These are phyloP conservation scores for Pleurotus djamor DNA, from an alignment of 768 basidiomycete species.

Conservation along the genomic window DNA sequence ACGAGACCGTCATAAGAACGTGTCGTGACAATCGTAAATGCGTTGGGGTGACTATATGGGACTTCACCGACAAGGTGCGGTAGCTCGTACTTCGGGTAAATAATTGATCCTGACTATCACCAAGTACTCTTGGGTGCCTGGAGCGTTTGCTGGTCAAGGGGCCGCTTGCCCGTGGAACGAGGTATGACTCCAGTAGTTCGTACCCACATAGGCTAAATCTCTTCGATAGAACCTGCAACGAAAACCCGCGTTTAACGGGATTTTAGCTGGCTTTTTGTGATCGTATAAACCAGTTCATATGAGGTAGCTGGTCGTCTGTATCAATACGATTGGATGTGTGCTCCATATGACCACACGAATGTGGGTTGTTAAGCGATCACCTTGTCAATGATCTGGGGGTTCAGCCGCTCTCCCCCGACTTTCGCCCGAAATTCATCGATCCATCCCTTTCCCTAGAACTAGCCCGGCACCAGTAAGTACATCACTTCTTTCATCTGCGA, in stretches of 20 bases:
- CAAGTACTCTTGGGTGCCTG: constrained; percentile 23
- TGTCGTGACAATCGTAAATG: constrained; percentile 26
- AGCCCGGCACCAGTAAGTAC: too few species aligned
- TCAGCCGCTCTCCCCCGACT: too few species aligned
- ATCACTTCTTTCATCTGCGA: too few species aligned
- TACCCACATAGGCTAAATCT: not conserved
- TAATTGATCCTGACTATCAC: not conserved
- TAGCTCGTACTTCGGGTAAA: not conserved
- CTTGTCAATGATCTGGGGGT: too few species aligned
- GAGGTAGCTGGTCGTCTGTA: not conserved
- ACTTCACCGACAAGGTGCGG: constrained; percentile 22
- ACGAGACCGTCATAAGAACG: constrained; percentile 35
- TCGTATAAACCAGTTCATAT: not conserved
- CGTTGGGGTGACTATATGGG: constrained; percentile 21
- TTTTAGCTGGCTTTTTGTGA: constrained; percentile 29
- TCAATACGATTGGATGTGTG: too few species aligned
- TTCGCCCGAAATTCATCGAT: too few species aligned
- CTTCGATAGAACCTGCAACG: constrained; percentile 29
- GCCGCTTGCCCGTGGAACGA: constrained; percentile 21
- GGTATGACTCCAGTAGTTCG: constrained; percentile 7
- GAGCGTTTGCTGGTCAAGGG: constrained; percentile 20
- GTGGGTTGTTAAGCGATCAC: too few species aligned
- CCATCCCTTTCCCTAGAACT: too few species aligned
- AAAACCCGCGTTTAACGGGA: constrained; percentile 47
- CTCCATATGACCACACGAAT: too few species aligned